Base-by-base conservation (phyloP, 2,329 filamentous ascomycete genomes). In the Trichoderma simmonsii region DNA sequence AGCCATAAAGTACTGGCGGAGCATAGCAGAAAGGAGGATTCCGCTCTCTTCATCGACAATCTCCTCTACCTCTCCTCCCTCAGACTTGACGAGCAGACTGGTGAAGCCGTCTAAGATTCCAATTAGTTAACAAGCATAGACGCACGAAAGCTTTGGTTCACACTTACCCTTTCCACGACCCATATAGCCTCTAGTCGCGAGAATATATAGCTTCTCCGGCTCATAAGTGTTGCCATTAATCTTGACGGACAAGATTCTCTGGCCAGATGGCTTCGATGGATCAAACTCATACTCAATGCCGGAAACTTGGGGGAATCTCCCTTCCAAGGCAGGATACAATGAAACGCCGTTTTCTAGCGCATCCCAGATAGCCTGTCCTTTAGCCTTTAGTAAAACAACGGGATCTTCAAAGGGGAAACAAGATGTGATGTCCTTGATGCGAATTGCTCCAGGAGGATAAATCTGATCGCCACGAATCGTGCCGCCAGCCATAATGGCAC, bases 381-480 rank as follows among this genome's bases (percentile, higher is more conserved):
- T 89, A 5, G 94, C 86, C 39, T 87, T 88, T 73, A 97, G 84
- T 4, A 97, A 89, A 0, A 97, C 91, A 1, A 95, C 92, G 0
- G 94, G 94, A 74, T 97, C 94, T 78, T 97, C 94, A 76, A 98
- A 97, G 0, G 95, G 95, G 75, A 97, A 97, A 78, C 93, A 97
- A 65, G 93, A 92, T 71, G 94, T 88, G n/a, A 97, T 89, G 77
- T 97, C 93, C 77, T 93, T 93, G 72, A 97, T 83, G 28, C 91
- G 86, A 8, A 97, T 83, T 0, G 94, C 85, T 0, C 94, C 94
- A 0, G 93, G 93, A 0, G 93, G 90, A 77, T 97, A 97, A 36
- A 97, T 90, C 80, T 96, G 93, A 78, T 97, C 94, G 1, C 94
- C 94, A 15, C 94, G 89, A 68, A 97, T 93, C 0, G 94, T 97